Evolutionary conservation across 495 filamentous ascomycete genomes (phyloP).

Genomic region (Aspergillus diversus): DNA sequence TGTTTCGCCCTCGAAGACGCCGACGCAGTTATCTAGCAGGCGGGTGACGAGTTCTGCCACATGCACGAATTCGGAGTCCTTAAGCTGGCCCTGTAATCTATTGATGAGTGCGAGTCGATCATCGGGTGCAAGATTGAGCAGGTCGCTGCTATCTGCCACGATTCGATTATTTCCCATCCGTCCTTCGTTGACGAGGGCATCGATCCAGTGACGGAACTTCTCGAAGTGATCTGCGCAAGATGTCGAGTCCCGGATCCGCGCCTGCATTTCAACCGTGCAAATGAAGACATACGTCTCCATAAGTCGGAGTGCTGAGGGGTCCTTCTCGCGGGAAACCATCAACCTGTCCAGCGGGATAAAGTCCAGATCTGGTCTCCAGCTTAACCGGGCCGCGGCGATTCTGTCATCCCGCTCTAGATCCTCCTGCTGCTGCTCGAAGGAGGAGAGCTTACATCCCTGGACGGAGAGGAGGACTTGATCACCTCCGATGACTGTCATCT

Average conservation of each 20-base stretch:
- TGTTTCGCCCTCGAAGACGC: neutral
- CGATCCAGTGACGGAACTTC: constrained; percentile 8
- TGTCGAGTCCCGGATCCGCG: neutral
- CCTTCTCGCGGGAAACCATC: neutral
- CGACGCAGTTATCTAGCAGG: constrained; percentile 3
- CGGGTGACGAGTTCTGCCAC: constrained; percentile 10
- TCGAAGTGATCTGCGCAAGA: neutral
- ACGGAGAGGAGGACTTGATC: neutral
- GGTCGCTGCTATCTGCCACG: neutral
- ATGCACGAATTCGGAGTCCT: neutral
- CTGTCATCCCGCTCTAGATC: neutral
- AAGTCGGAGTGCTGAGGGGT: neutral
- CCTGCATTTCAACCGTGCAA: neutral
- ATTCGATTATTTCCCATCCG: neutral
- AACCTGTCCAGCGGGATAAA: constrained; percentile 4
- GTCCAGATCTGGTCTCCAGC: constrained; percentile 12
- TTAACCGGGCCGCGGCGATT: neutral
- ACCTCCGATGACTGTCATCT: neutral
- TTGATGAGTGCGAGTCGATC: neutral
- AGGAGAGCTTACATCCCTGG: constrained; percentile 8
- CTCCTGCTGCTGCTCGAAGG: constrained; percentile 3
- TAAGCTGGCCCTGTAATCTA: neutral
- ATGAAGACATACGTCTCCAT: constrained; percentile 13
- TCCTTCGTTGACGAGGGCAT: neutral
- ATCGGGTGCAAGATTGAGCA: neutral